Percentiles rank a stretch among this genome's conserved stretches.
phyloP scores from a whole-genome alignment of 2,329 filamentous ascomycete genomes.

The Aspergillus texensis region DNA sequence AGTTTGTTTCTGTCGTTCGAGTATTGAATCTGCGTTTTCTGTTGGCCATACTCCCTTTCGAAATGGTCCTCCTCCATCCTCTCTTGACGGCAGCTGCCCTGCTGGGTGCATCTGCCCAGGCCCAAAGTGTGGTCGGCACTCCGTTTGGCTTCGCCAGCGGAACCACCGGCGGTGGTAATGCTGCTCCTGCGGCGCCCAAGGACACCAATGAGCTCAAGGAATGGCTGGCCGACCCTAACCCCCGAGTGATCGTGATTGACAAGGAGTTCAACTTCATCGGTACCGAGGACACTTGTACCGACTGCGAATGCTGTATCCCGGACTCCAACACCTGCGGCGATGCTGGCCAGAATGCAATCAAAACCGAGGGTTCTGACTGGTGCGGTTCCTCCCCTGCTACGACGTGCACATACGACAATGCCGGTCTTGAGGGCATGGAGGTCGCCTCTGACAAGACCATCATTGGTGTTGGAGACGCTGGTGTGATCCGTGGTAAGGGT shows the following conservation, averaged over 20 bases:
- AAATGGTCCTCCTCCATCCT: conserved; percentile 24
- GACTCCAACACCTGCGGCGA: conserved; percentile 38
- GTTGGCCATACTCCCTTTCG: neutral
- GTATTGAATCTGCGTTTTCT: neutral
- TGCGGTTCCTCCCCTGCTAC: conserved; percentile 57
- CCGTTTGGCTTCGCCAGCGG: conserved; percentile 53
- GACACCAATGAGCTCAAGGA: conserved; percentile 57
- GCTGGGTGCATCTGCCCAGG: conserved; percentile 21
- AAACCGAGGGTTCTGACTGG: conserved; percentile 51
- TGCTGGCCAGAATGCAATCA: conserved; percentile 59
- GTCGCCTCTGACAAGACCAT: conserved; percentile 61
- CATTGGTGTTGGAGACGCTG: conserved; percentile 55
- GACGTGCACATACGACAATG: conserved; percentile 53
- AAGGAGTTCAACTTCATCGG: conserved; percentile 44
- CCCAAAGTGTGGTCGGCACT: conserved; percentile 29
- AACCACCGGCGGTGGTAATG: conserved; percentile 62
- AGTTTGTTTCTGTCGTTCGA: neutral
- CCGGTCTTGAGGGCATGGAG: conserved; percentile 52
- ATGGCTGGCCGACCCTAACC: conserved; percentile 58
- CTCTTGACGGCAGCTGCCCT: conserved; percentile 23
- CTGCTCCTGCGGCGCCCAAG: conserved; percentile 54
- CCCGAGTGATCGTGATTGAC: conserved; percentile 62
- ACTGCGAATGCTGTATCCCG: conserved; percentile 34
- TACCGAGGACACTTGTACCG: conserved; percentile 24
- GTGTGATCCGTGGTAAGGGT: conserved; percentile 60